phyloP scores from a whole-genome alignment of 352 stramenopile species.

The Pythium phragmitis region DNA sequence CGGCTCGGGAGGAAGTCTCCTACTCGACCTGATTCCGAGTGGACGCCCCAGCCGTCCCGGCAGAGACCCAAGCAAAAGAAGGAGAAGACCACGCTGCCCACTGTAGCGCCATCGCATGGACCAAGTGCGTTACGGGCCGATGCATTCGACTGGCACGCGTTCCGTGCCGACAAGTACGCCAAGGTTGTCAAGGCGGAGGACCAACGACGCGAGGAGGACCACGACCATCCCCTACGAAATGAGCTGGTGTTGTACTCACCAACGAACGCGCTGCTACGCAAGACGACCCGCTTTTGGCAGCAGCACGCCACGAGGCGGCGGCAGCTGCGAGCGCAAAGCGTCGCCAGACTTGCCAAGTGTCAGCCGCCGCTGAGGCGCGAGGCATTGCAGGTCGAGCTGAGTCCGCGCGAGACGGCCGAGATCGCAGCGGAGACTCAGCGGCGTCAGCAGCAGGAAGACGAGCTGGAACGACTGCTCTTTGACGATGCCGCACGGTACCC shows the following conservation, averaged over 20 bases:
- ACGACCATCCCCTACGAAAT: neutral
- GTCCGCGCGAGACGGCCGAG: constrained; percentile 16
- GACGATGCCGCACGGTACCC: constrained; percentile 29
- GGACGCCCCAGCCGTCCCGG: neutral
- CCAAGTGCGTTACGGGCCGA: neutral
- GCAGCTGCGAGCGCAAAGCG: constrained; percentile 22
- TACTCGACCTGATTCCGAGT: neutral
- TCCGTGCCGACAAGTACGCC: constrained; percentile 26
- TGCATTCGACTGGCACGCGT: constrained; percentile 36
- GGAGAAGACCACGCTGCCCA: neutral
- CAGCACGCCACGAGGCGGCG: constrained; percentile 27
- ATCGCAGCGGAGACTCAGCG: constrained; percentile 9
- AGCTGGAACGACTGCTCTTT: constrained; percentile 29
- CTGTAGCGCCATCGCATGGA: neutral
- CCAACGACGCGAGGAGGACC: constrained; percentile 1
- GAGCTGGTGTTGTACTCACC: constrained; percentile 57
- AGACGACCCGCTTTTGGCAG: constrained; percentile 45
- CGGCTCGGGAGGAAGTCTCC: neutral
- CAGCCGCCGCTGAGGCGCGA: constrained; percentile 27
- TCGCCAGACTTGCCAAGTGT: constrained; percentile 24
- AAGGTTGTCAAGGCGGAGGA: constrained; percentile 7
- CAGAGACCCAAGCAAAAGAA: neutral
- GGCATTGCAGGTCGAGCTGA: constrained; percentile 30
- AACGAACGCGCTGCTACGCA: constrained; percentile 47
- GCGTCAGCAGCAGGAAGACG: constrained; percentile 16